Evolutionary conservation across 148 eudicot genomes (phyloP).

Genomic region (Pouteria glomerata): DNA sequence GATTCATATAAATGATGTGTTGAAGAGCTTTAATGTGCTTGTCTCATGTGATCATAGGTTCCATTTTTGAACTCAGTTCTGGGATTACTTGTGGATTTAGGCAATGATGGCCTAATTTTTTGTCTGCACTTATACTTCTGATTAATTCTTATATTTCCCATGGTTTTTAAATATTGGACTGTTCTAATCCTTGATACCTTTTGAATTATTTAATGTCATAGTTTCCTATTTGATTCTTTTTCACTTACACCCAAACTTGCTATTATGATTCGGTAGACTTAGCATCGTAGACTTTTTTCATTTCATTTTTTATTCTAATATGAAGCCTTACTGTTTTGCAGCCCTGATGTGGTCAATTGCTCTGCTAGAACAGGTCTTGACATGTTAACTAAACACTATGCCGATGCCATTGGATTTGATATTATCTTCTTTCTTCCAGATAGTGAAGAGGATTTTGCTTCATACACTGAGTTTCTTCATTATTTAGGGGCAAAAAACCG

Average conservation of each 20-base stretch:
- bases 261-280: neutral
- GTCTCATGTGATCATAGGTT: neutral
- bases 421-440: slow-evolving; percentile 87
- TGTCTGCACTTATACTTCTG: too few species aligned
- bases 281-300: neutral
- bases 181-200: too few species aligned
- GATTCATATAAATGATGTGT: too few species aligned
- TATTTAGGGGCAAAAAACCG: slow-evolving; percentile 71
- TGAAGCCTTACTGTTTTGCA: slow-evolving; percentile 25
- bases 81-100: neutral
- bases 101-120: neutral
- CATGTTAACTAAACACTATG: slow-evolving; percentile 73
- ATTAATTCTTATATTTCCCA: neutral
- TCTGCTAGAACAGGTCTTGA: slow-evolving; percentile 91
- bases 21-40: too few species aligned
- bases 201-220: neutral
- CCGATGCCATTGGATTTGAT: slow-evolving; percentile 68
- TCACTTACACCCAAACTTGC: neutral
- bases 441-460: slow-evolving; percentile 87
- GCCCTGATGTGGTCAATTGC: slow-evolving; percentile 83
- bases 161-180: too few species aligned
- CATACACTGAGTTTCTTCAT: slow-evolving; percentile 85
- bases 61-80: neutral
- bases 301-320: neutral
- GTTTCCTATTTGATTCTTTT: neutral